Base-by-base conservation (phyloP, 2,329 filamentous ascomycete species). In the Exserohilum turcica region DNA sequence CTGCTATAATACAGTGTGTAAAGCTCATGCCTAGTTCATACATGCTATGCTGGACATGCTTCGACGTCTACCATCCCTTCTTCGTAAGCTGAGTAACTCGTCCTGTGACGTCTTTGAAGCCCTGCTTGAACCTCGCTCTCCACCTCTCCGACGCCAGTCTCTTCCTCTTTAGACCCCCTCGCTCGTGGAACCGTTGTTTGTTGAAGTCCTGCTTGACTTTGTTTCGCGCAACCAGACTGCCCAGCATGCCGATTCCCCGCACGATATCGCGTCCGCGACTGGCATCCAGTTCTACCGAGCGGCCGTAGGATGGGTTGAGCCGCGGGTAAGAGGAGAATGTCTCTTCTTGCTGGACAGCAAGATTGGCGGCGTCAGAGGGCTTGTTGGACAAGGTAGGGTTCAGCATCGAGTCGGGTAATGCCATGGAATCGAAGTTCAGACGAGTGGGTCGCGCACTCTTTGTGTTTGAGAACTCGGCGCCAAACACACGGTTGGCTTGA, bases 131-230 rank as follows among this genome's bases (percentile, higher is more conserved):
- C 54, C 84, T 82, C 59, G 63, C 77, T 71, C 84, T 81, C 87
- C 89, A 92, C 56, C 90, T 80, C 79, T 87, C 79, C 54, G 84
- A 86, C 72, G 78, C 79, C 63, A 91, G 75, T 66, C 90, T 83
- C 84, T 94, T 95, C 74, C 87, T 82, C 82, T 89, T 91, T 66
- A 91, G 66, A 2, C 90, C 91, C 0, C 82, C 82, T 40, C 91
- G 78, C 79, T 94, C 90, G 74, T 95, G 88, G 66, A 85, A 90
- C 59, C 80, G 79, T 76, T 94, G 90, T 58, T 65, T 72, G 16
- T 74, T 71, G 47, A 79, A 79, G 64, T 91, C 86, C 2, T 43
- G 52, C 60, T 75, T 79, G 44, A 94, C 77, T 37, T 75, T 79
- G 68, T 93, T 92, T 65, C 76, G 73, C 35, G 67, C 63, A 60